Evolutionary conservation across 2,329 filamentous ascomycete species (phyloP), one percentile per base, ranked within the genome.

Genomic region (Coniochaeta prunicola): DNA sequence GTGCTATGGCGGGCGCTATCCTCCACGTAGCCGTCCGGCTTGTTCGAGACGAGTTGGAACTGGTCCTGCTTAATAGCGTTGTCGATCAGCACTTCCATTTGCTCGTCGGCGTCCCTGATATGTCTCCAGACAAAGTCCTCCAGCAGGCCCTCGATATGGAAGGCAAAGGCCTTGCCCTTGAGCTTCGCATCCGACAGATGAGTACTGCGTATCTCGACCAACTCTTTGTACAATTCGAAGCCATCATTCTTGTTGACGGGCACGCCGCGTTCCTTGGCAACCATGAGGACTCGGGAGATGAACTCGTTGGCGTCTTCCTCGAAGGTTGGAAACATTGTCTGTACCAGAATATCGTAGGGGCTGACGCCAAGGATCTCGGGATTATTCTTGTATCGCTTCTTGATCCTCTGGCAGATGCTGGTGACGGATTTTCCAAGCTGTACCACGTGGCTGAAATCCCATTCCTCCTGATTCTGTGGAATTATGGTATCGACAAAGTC

Each of bases 101-200:
- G 91, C 34, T 78, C 77, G 66, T 97, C 92, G 8, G 91, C 92
- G 63, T 86, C 84, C 58, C 83, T 81, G 62, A 99, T 91, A 92
- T 92, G 99, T 60, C 91, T 86, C 92, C 92, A 97, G 6, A 97
- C 94, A 71, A 97, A 99, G 36, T 90, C 88, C 62, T 92, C 89
- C 19, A 99, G 80, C 17, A 96, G 77, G 45, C 87, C 84, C 73
- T 99, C 94, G 48, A 99, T 83, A 64, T 92, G 86, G 71, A 97
- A 97, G 4, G 87, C 87, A 71, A 97, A 99, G 1, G 85, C 83
- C 61, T 85, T 78, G 64, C 80, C 80, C 0, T 90, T 90, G 19
- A 97, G 80, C 24, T 86, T 87, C 62, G 90, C 83, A 31, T 36
- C 30, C 21, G 45, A 50, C 8, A 82, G 80, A 70, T 97, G 92